A percentile compares a stretch with the other conserved stretches of the same genome.
Evolutionary conservation across 176 grass and related monocot species (phyloP).

Genomic region (Oryza meyeriana): DNA sequence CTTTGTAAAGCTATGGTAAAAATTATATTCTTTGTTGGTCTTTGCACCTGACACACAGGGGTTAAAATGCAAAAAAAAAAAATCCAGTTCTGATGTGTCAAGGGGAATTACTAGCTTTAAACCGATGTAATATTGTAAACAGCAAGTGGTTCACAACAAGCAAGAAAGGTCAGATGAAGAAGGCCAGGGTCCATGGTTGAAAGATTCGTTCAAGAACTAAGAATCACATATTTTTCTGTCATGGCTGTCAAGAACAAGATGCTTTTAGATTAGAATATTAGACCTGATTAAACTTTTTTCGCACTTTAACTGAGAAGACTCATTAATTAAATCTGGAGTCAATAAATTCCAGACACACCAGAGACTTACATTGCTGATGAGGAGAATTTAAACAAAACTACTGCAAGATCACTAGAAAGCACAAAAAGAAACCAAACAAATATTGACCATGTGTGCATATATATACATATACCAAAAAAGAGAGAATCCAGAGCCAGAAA

Average conservation of each 20-base stretch:
- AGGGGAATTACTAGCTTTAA: background rate
- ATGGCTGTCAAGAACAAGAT: background rate
- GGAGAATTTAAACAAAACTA: background rate
- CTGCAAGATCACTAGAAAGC: background rate
- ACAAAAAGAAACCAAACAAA: background rate
- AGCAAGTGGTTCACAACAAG: background rate
- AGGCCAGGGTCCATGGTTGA: background rate
- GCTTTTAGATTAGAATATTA: background rate
- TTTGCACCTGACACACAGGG: background rate
- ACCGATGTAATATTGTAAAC: background rate
- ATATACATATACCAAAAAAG: background rate
- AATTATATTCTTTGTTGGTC: background rate
- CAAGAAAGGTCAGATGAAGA: background rate
- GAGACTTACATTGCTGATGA: background rate
- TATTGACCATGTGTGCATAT: background rate
- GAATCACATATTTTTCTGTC: background rate
- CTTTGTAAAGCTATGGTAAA: background rate
- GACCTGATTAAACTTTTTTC: background rate
- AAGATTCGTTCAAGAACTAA: background rate
- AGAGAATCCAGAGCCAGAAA: constrained; percentile 18
- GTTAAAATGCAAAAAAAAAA: background rate
- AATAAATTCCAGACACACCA: background rate
- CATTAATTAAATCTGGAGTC: background rate
- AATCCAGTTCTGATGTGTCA: background rate
- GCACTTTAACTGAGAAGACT: background rate